Evolutionary conservation across 345 rosid genomes (phyloP), one percentile per base, ranked within the genome.

Genomic region (Litchi chinensis): DNA sequence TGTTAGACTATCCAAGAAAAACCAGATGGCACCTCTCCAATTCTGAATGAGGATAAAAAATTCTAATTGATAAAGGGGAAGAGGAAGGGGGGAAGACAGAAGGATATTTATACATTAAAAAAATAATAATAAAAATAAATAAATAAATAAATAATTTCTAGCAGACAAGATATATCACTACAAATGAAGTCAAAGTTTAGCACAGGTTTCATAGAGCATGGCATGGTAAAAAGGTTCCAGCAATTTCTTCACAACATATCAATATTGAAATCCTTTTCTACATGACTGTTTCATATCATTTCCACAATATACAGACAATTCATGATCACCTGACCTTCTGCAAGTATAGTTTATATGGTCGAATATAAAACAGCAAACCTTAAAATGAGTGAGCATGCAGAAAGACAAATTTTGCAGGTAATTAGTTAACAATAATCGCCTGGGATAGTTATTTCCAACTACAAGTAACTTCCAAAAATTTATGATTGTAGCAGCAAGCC

Each of bases 391-490:
- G 63, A 54, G 76, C 63, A 15, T n/a, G n/a, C 24, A 76, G 43
- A 67, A 71, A 11, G 73, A 32, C 65, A 26, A 50, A 67, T 28
- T 44, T 66, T 39, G 41, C 85, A 41, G 52, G 22, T 21, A 71
- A 57, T 32, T 37, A 82, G 65, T 18, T 50, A 79, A 71, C 19
- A 41, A 67, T n/a, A 79, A 68, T 21, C 39, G 70, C 28, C 60
- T 11, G 24, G 28, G 32, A 57, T 11, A 16, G 16, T 76, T 70
- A 62, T 28, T 8, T 54, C 54, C 12, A 46, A 3, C 37, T 54
- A 65, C 70, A 79, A 28, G 39, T 59, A 82, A 62, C 65, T 72
- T 22, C 26, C 4, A 19, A 13, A 65, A 57, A 68, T 44, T 22
- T 43, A 56, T 52, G 37, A 46, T 40, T 26, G 12, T 16, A 22